phyloP scores from a whole-genome alignment of 2,329 filamentous ascomycete genomes.

The Domatiomyces catenatus region DNA sequence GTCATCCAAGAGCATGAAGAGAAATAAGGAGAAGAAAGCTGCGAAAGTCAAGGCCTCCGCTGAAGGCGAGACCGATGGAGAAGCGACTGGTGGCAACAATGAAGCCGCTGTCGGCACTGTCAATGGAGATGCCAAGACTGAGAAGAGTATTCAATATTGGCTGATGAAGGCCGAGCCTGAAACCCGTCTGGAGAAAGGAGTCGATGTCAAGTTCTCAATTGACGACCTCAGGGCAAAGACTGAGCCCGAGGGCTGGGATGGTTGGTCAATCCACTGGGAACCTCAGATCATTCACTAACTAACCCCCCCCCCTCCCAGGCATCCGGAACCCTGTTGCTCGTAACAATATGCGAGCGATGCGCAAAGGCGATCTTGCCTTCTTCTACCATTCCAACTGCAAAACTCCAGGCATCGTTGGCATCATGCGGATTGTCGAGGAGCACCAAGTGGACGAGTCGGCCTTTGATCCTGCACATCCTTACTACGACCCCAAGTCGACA shows the following conservation, averaged over 20 bases:
- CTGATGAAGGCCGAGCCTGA: conserved; percentile 82
- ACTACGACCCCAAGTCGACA: conserved; percentile 67
- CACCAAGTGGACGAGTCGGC: conserved; percentile 65
- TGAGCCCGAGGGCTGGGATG: conserved; percentile 81
- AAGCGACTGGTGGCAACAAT: not conserved
- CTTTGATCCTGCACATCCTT: conserved; percentile 56
- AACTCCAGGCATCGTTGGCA: conserved; percentile 68
- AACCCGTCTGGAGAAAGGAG: conserved; percentile 66
- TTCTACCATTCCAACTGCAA: conserved; percentile 97
- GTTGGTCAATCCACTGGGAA: too few relatives aligned
- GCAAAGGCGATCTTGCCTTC: conserved; percentile 77
- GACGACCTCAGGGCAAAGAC: conserved; percentile 63
- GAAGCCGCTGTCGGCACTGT: not conserved
- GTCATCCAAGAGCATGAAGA: not conserved
- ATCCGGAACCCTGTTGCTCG: conserved; percentile 39
- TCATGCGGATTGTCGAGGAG: conserved; percentile 78
- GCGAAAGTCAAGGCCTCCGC: not conserved
- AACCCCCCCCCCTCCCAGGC: too few relatives aligned
- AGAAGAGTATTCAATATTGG: conserved; percentile 46
- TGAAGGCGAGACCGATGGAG: not conserved
- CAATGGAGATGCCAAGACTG: conserved; percentile 1
- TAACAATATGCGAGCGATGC: conserved; percentile 86
- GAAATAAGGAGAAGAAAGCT: not conserved
- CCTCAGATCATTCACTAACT: too few relatives aligned
- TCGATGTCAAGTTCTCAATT: conserved; percentile 87